These are phyloP conservation scores for Helicostylum pulchrum DNA, from an alignment of 192 early-diverging fungal species.

Conservation along the genomic window DNA sequence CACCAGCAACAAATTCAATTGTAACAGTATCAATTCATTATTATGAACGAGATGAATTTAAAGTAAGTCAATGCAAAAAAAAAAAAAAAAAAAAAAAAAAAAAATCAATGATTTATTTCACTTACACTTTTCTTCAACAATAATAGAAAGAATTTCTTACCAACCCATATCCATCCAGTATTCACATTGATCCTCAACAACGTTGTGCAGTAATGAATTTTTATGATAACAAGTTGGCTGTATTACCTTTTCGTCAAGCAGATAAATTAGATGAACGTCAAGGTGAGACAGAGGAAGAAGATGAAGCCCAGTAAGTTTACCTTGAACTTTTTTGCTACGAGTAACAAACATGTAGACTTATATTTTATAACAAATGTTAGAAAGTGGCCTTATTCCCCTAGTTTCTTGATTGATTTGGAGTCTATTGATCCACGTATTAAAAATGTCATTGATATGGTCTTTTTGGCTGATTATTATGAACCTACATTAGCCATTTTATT, in stretches of 20 bases:
- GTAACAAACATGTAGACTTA: background rate
- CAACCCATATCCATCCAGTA: constrained; percentile 58
- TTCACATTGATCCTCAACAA: constrained; percentile 79
- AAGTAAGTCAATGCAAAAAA: constrained; percentile 42
- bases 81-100: background rate
- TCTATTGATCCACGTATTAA: constrained; percentile 58
- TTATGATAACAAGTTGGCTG: constrained; percentile 85
- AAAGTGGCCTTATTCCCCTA: constrained; percentile 62
- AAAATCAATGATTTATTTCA: no score
- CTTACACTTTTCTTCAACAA: background rate
- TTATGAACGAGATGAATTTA: constrained; percentile 91
- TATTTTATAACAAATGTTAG: constrained; percentile 2
- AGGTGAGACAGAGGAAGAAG: constrained; percentile 48
- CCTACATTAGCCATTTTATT: constrained; percentile 94
- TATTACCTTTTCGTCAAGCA: constrained; percentile 82
- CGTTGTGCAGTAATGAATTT: constrained; percentile 88
- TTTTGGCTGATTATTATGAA: constrained; percentile 88
- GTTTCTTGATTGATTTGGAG: constrained; percentile 71
- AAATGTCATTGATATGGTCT: constrained; percentile 86
- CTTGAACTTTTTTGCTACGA: background rate
- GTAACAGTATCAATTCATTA: constrained; percentile 95
- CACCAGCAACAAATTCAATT: constrained; percentile 65
- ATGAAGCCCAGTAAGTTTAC: constrained; percentile 48
- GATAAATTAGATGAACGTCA: constrained; percentile 39
- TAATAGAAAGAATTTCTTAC: constrained; percentile 62